phyloP scores from a whole-genome alignment of 805 yeast species.

The Starmerella roubikii region DNA sequence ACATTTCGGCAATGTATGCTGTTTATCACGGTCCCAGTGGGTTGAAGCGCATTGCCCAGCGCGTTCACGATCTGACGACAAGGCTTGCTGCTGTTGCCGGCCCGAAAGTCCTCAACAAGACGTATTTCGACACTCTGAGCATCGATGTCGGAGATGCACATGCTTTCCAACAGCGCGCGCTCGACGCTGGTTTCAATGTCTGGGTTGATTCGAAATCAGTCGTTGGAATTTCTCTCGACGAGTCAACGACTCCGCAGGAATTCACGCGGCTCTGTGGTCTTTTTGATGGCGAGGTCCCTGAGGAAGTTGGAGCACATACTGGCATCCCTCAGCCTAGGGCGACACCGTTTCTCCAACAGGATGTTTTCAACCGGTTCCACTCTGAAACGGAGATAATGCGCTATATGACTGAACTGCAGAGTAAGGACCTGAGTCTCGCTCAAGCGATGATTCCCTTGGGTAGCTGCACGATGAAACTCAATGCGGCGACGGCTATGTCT shows the following conservation, averaged over 20 bases:
- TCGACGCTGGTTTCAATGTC: constrained; percentile 56
- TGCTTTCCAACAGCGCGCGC: constrained; percentile 44
- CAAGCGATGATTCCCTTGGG: constrained; percentile 96
- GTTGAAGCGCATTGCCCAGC: constrained; percentile 56
- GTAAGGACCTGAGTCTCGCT: constrained; percentile 82
- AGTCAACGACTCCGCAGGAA: constrained; percentile 58
- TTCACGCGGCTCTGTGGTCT: constrained; percentile 42
- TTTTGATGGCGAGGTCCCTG: constrained; percentile 36
- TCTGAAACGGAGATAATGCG: constrained; percentile 92
- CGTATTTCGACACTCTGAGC: constrained; percentile 82
- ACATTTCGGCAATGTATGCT: constrained; percentile 89
- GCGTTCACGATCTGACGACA: constrained; percentile 63
- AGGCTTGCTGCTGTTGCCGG: constrained; percentile 50
- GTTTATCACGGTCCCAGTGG: constrained; percentile 94
- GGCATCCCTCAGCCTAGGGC: constrained; percentile 29
- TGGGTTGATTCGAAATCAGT: constrained; percentile 49
- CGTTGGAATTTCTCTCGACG: constrained; percentile 80
- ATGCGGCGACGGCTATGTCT: constrained; percentile 88
- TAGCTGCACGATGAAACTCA: constrained; percentile 95
- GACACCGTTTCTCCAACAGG: constrained; percentile 38
- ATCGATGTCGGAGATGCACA: constrained; percentile 40
- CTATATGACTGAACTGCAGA: constrained; percentile 71
- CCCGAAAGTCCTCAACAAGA: constrained; percentile 36
- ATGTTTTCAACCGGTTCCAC: constrained; percentile 75
- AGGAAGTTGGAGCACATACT: constrained; percentile 12